These are phyloP conservation scores for Ustilago trichophora DNA, from an alignment of 1,284 basidiomycete species.

Conservation along the genomic window DNA sequence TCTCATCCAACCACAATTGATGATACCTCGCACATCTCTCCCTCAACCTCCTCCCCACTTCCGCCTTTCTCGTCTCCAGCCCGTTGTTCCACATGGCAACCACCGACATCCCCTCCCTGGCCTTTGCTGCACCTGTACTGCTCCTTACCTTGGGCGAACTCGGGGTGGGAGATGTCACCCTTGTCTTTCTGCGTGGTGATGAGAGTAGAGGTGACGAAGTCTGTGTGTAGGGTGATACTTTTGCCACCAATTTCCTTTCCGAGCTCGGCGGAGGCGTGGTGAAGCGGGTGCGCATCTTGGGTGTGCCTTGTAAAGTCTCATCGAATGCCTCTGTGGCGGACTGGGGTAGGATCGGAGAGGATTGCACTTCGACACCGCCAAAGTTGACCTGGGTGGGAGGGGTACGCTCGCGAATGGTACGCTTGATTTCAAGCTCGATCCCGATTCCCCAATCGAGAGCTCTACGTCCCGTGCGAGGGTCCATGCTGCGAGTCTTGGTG, in stretches of 20 bases:
- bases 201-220: slow-evolving; percentile 13
- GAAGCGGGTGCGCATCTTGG: slow-evolving; percentile 25
- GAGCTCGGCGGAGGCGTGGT: slow-evolving; percentile 22
- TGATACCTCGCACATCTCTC: slow-evolving; percentile 43
- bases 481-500: slow-evolving; percentile 38
- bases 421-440: slow-evolving; percentile 51
- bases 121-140: slow-evolving; percentile 13
- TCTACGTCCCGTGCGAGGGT: slow-evolving; percentile 39
- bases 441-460: slow-evolving; percentile 55
- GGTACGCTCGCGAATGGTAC: slow-evolving; percentile 17
- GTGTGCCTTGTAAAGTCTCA: slow-evolving; percentile 21
- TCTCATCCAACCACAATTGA: slow-evolving; percentile 46
- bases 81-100: slow-evolving; percentile 64
- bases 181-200: slow-evolving; percentile 11
- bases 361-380: slow-evolving; percentile 25
- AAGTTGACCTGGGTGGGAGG: slow-evolving; percentile 44
- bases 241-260: too few relatives aligned
- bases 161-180: slow-evolving; percentile 1
- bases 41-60: slow-evolving; percentile 46
- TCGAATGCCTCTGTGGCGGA: slow-evolving; percentile 21
- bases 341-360: slow-evolving; percentile 7
- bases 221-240: too few relatives aligned
- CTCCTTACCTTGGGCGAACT: slow-evolving; percentile 20
- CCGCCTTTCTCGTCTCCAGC: slow-evolving; percentile 54
- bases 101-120: slow-evolving; percentile 54